Evolutionary conservation across 768 basidiomycete genomes (phyloP), one percentile per base, ranked within the genome.

Genomic region (Hirschioporus abietinus): DNA sequence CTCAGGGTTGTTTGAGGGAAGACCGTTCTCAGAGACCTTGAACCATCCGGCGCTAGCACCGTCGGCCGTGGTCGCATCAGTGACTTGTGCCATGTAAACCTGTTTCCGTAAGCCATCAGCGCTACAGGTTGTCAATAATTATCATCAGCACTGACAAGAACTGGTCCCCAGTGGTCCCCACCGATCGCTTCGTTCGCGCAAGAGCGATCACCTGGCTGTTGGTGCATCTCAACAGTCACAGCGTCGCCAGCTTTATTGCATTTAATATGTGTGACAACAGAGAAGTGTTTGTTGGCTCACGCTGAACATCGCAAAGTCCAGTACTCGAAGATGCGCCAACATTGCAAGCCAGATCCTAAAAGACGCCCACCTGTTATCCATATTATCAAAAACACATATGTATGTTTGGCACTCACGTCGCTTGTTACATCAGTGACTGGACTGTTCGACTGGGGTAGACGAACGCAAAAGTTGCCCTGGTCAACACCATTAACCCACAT

Each of bases 151-250:
- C 42, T 52, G 12, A 52, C 78, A 63, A 76, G 77, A 63, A 83
- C 77, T 58, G 83, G 83, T 1, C 84, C 84, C 68, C 77, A 82
- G 70, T 86, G 84, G 63, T 80, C 76, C 23, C 83, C 84, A 25
- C 83, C 83, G 68, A 85, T 84, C 9, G 82, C 83, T 68, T 84
- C 77, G 65, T 75, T 79, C 7, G 75, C 71, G 68, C 84, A 86
- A 1, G 76, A 76, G 57, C 83, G 79, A 61, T 83, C 78, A 36
- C 74, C 76, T 6, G 81, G 81, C 71, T 84, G 82, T 71, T 82
- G 81, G 70, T 85, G 82, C 83, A 84, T 84, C 73, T 86, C 84
- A 23, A 84, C 83, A 20, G 82, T 81, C 58, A 84, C 75, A 12
- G 70, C 70, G 67, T 81, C 81, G 6, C 83, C 83, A 66, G 83